phyloP scores from a whole-genome alignment of 2,329 filamentous ascomycete genomes.

The Zopfia rhizophila region DNA sequence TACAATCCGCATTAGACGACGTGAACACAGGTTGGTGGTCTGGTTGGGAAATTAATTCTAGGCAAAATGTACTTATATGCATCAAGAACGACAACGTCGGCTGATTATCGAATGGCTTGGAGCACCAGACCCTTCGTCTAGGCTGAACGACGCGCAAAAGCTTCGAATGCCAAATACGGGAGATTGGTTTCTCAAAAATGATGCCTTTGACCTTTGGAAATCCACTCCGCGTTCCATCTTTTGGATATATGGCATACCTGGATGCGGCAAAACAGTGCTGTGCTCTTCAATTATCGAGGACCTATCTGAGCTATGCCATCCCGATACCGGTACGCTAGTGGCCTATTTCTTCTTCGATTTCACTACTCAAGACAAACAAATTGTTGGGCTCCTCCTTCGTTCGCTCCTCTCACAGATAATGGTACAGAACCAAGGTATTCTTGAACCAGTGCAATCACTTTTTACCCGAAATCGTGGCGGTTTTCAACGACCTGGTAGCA shows the following conservation, averaged over 20 bases:
- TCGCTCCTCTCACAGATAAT: constrained; percentile 13
- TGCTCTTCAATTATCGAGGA: constrained; percentile 15
- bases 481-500: constrained; percentile 3
- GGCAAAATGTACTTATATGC: too few relatives aligned
- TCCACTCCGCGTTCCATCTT: constrained; percentile 5
- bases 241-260: constrained; percentile 19
- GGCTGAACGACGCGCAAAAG: constrained; percentile 1
- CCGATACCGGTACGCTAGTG: neutral
- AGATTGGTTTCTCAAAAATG: constrained; percentile 16
- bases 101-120: constrained; percentile 14
- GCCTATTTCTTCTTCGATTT: constrained; percentile 22
- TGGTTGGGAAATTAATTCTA: too few relatives aligned
- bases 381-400: constrained; percentile 4
- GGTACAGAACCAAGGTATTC: neutral
- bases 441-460: constrained; percentile 2
- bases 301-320: neutral
- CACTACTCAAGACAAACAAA: constrained; percentile 2
- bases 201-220: constrained; percentile 8
- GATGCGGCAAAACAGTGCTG: constrained; percentile 15
- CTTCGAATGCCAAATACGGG: constrained; percentile 2
- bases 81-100: constrained; percentile 7
- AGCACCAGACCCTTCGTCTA: constrained; percentile 1
- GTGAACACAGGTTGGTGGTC: too few relatives aligned
- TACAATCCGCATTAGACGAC: too few relatives aligned
- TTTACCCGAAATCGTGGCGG: constrained; percentile 1